These are phyloP conservation scores for Diaporthe ampelina DNA, from an alignment of 2,329 filamentous ascomycete species.

Conservation along the genomic window DNA sequence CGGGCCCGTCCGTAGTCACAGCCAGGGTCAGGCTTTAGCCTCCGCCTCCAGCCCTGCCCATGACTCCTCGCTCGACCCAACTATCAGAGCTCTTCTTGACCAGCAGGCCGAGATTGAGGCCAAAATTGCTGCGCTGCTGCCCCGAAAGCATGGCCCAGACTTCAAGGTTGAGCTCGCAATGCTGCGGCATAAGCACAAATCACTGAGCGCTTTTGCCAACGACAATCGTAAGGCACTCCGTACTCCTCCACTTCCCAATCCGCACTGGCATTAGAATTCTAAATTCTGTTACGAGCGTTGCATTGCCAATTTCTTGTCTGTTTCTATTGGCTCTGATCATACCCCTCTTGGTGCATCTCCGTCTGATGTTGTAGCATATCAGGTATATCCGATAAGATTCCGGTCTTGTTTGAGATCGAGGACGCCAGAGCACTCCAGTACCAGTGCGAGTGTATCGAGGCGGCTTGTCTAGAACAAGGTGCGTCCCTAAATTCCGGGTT, in stretches of 20 bases:
- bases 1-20: slow-evolving; percentile 26
- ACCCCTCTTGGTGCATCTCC: slow-evolving; percentile 32
- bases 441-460: slow-evolving; percentile 70
- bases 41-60: slow-evolving; percentile 49
- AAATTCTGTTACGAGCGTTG: not conserved
- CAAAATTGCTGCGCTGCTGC: slow-evolving; percentile 62
- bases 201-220: slow-evolving; percentile 63
- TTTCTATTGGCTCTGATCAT: not conserved
- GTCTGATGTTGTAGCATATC: slow-evolving; percentile 49
- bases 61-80: slow-evolving; percentile 58
- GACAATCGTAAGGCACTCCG: slow-evolving; percentile 59
- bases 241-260: slow-evolving; percentile 33
- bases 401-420: slow-evolving; percentile 67
- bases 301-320: slow-evolving; percentile 4
- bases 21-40: slow-evolving; percentile 24
- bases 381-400: slow-evolving; percentile 55
- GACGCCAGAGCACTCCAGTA: slow-evolving; percentile 71
- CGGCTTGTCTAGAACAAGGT: slow-evolving; percentile 64
- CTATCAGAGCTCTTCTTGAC: slow-evolving; percentile 62
- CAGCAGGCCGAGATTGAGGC: slow-evolving; percentile 68
- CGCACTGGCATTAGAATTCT: slow-evolving; percentile 12
- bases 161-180: slow-evolving; percentile 65
- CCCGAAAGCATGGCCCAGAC: slow-evolving; percentile 62
- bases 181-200: slow-evolving; percentile 68
- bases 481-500: slow-evolving; percentile 43